A percentile compares a stretch with the other conserved stretches of the same genome.
Conservation (phyloP, 2,329 filamentous ascomycete genomes). For the Ophiostoma australiae region DNA sequence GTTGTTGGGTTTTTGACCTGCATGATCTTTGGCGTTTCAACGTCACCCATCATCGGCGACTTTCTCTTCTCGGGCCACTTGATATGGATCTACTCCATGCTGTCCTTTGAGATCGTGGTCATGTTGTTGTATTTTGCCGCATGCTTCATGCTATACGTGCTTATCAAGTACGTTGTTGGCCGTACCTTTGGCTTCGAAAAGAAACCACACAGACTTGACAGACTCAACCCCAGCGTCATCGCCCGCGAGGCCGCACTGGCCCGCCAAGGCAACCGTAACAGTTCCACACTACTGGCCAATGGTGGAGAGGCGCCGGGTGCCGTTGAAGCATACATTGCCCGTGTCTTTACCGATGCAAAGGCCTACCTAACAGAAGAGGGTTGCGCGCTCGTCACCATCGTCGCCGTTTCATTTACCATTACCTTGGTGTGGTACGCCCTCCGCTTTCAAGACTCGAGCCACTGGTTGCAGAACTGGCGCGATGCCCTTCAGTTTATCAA, state of each 20-base stretch:
- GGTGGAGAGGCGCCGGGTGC: background rate
- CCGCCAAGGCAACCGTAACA: background rate
- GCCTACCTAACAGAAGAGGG: background rate
- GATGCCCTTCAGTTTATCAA: constrained; percentile 16
- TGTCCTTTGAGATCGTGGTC: constrained; percentile 15
- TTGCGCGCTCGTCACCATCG: background rate
- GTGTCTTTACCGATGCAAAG: background rate
- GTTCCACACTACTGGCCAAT: background rate
- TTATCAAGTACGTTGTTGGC: background rate
- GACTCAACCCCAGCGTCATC: background rate
- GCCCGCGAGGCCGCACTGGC: background rate
- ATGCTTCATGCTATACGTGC: constrained; percentile 8
- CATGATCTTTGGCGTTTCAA: background rate
- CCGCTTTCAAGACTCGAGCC: constrained; percentile 17
- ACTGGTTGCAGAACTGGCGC: constrained; percentile 22
- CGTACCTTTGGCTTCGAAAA: background rate
- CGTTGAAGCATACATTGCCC: background rate
- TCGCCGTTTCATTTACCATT: background rate
- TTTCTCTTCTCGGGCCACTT: background rate
- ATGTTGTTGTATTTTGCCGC: background rate
- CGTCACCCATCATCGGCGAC: background rate
- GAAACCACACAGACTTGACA: background rate
- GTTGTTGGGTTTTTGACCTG: background rate
- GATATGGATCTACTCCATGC: constrained; percentile 11
- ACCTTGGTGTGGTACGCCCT: constrained; percentile 16